Base-by-base conservation (phyloP, 2,329 filamentous ascomycete species). In the Epichloe hybrida region DNA sequence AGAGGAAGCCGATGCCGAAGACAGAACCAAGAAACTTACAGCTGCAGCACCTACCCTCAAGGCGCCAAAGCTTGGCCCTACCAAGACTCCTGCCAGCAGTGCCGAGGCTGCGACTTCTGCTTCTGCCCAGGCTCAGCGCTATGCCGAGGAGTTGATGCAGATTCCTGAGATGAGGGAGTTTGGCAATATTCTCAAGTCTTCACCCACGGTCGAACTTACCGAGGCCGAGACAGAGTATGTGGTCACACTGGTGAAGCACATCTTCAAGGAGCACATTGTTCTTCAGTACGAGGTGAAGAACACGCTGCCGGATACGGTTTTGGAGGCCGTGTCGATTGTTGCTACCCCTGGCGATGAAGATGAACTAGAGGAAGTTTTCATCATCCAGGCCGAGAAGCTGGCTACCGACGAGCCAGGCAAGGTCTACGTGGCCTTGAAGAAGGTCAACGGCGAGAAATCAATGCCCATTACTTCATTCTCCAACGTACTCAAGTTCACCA, bases 161-260 rank as follows among this genome's bases (percentile, higher is more conserved):
- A 91, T 97, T 58, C 89, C 90, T 55, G 91, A 97, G 66, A 81
- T 98, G 74, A 86, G 85, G 64, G 82, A 85, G 57, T 95, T 95
- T 66, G 93, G 93, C 60, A 78, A 77, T 57, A 81, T 97, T 12
- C 85, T 98, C 73, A 97, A 96, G 73, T 96, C 90, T 42, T 95
- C 88, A 53, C 70, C 80, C 27, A 72, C 86, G 47, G 80, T 95
- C 58, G 91, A 96, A 69, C 82, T 98, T 55, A 97, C 93, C 17
- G 93, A 98, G 68, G 88, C 88, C 49, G 93, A 97, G 70, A 97
- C 91, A 20, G 93, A 98, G 69, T 98, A 98, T 61, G 89, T 96
- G 48, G 93, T 98, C 54, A 83, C 79, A 37, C 83, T 93, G 21
- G 80, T 96, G 69, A 98, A 98, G 75, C 93, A 98, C 66, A 82